Base-by-base conservation (phyloP, 768 basidiomycete genomes). In the Pisolithus microcarpus region DNA sequence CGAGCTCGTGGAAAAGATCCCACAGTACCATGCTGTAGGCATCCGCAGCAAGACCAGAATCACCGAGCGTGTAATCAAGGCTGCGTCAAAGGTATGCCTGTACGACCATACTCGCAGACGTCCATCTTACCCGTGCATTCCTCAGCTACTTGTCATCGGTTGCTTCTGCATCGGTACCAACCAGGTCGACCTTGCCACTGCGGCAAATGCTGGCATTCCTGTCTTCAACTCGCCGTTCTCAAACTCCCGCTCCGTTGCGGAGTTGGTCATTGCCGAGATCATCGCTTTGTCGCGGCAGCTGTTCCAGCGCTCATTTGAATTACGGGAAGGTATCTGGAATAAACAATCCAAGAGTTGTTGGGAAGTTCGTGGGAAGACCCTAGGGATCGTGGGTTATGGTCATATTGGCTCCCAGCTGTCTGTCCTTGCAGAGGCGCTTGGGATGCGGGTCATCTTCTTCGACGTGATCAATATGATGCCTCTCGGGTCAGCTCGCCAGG, bases 161-260 rank as follows among this genome's bases (percentile, higher is more conserved):
- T 99, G 96, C 69, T 99, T 99, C 79, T 99, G 96, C 72, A 99
- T 99, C 57, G 96, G 96, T 46, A 94, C 91, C 48, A 98, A 98
- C 70, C 96, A 98, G 69, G 96, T 98, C 57, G 93, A 97, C 65
- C 83, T 99, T 43, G 53, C 65, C 46, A 82, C 87, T 3, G 92
- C 94, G 23, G 82, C 87, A 34, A 80, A 81, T 49, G 82, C 88
- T 48, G 96, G 96, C 52, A 87, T 99, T 57, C 91, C 95, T 26
- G 95, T 99, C 50, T 99, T 99, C 78, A 99, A 99, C 70, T 98
- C 96, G 6, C 96, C 96, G 34, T 95, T 94, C 72, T 94, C 91
- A 65, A 98, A 96, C 75, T 98, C 96, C 30, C 90, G 96, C 59
- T 98, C 96, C 1, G 96, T 99, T 49, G 96, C 96, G 38, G 96